Base-by-base conservation (phyloP, 208 protist species). In the Leishmania martiniquensis region DNA sequence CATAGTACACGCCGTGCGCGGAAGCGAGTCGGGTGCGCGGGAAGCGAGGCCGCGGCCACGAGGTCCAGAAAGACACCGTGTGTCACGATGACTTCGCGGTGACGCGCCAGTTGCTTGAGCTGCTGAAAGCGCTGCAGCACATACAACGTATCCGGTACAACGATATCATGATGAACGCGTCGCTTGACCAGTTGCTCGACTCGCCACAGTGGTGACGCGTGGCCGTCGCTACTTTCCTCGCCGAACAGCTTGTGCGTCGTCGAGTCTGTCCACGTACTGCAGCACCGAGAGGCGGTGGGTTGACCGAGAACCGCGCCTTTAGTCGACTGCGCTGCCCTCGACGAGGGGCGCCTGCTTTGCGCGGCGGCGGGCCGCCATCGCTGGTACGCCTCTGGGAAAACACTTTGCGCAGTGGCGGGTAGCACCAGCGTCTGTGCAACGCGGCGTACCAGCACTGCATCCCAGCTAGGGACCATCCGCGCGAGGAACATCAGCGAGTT, bases 81-180 rank as follows among this genome's bases (percentile, higher is more conserved):
- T 9, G 90, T 89, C 37, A 97, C 49, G 45, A 97, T 81, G 13
- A 97, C 82, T 82, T 97, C 91, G 34, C 93, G 87, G 72, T 97
- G 91, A 10, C 79, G 78, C 12, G 82, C 82, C 20, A 97, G 78
- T 66, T 93, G 91, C 4, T 84, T 70, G 15, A 97, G 82, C 69
- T 93, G 91, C 54, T 90, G 82, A 60, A 93, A 89, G 72, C 82
- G 73, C 15, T 77, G 70, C 29, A 95, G 70, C 29, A 91, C 37
- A 72, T 91, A 94, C 25, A 57, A 55, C 1, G 85, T 81, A 78
- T 97, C 93, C 5, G 93, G 93, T 37, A 95, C 85, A 9, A 97
- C 77, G n/a, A 97, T 81, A 70, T 92, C 84, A 47, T 88, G 89
- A 15, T 89, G 77, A 25, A 83, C 39, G 60, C 93, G 88, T 4